phyloP scores from a whole-genome alignment of 2,329 filamentous ascomycete species.

The Chaetothyriales sp. region DNA sequence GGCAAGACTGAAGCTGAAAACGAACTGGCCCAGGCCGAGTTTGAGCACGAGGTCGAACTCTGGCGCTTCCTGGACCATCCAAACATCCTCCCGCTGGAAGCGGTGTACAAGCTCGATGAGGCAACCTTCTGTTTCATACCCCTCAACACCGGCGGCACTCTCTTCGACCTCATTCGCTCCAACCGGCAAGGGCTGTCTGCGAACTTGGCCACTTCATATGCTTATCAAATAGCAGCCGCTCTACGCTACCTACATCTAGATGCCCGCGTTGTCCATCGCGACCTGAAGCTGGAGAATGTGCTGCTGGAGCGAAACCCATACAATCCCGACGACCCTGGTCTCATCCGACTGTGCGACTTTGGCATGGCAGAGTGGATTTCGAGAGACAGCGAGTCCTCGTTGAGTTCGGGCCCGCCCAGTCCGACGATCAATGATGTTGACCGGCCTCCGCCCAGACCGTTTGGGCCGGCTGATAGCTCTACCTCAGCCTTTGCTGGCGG shows the following conservation, averaged over 20 bases:
- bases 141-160: constrained; percentile 46
- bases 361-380: constrained; percentile 54
- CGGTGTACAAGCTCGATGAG: constrained; percentile 51
- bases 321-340: constrained; percentile 36
- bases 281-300: constrained; percentile 56
- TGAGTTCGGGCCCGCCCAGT: constrained; percentile 30
- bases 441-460: constrained; percentile 34
- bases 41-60: constrained; percentile 53
- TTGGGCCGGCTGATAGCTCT: constrained; percentile 41
- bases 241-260: constrained; percentile 54
- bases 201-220: constrained; percentile 42
- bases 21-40: constrained; percentile 49
- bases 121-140: constrained; percentile 56
- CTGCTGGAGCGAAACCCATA: constrained; percentile 39
- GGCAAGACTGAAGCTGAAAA: constrained; percentile 45
- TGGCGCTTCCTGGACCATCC: constrained; percentile 51
- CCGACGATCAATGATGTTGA: constrained; percentile 33
- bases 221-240: constrained; percentile 48
- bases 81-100: constrained; percentile 46
- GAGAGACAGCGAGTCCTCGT: constrained; percentile 37
- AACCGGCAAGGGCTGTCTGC: constrained; percentile 38
- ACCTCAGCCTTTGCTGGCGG: constrained; percentile 40
- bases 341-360: constrained; percentile 51
- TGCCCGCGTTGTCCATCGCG: constrained; percentile 49
- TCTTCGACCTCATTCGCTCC: constrained; percentile 46